These are phyloP conservation scores for Fusarium acutatum DNA, from an alignment of 2,329 filamentous ascomycete species.

Conservation along the genomic window DNA sequence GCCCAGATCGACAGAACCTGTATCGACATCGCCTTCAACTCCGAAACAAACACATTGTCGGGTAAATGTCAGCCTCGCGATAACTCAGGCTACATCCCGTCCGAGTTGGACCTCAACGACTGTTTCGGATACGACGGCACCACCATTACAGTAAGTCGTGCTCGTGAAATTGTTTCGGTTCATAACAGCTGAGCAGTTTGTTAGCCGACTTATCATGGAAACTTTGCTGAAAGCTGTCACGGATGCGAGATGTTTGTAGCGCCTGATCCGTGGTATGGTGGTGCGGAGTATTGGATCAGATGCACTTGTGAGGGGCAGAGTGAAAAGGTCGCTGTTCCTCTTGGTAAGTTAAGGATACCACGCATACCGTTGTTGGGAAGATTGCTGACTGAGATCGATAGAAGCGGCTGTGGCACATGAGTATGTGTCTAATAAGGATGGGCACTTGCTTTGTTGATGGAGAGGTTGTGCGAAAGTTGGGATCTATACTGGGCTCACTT, in stretches of 20 bases:
- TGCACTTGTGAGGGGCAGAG: background rate
- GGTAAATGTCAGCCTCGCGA: background rate
- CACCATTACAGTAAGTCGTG: background rate
- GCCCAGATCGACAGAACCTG: background rate
- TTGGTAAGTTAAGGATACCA: background rate
- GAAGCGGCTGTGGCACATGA: background rate
- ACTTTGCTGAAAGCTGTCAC: background rate
- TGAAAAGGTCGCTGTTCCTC: background rate
- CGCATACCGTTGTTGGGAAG: too few relatives aligned
- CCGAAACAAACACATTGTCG: background rate
- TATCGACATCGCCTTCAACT: background rate
- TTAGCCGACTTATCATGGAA: background rate
- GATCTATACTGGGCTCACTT: background rate
- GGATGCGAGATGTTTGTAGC: background rate
- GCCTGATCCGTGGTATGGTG: background rate
- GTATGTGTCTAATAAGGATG: slow-evolving; percentile 4
- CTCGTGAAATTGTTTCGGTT: fast-evolving
- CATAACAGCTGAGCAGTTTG: fast-evolving
- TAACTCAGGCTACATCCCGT: background rate
- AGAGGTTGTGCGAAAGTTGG: fast-evolving
- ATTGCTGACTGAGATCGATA: fast-evolving
- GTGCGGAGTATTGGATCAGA: background rate
- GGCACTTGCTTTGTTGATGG: background rate
- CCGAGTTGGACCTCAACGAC: background rate
- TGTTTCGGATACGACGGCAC: slow-evolving; percentile 8